Evolutionary conservation across 768 basidiomycete species (phyloP).

Genomic region (button mushroom (Agaricus bisporus)): DNA sequence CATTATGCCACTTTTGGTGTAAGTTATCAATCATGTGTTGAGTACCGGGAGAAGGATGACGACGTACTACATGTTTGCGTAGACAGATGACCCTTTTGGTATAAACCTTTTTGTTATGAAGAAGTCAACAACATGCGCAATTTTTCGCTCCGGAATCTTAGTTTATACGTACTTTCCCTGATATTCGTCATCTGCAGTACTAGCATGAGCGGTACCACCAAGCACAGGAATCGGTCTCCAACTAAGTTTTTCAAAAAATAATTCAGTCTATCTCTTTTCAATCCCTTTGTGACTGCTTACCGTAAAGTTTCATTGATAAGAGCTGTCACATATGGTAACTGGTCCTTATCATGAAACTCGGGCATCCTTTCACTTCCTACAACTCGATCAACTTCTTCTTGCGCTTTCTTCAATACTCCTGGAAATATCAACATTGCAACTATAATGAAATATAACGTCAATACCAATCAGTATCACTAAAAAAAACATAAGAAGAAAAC

Average conservation of each 20-base stretch:
- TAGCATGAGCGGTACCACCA: slow-evolving; percentile 26
- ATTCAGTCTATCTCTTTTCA: background rate
- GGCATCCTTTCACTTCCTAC: slow-evolving; percentile 22
- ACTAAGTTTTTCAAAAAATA: background rate
- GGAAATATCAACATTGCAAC: slow-evolving; percentile 25
- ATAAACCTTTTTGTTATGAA: slow-evolving; percentile 16
- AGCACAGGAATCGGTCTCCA: slow-evolving; percentile 23
- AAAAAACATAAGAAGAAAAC: background rate
- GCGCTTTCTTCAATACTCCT: slow-evolving; percentile 20
- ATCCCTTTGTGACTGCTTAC: background rate
- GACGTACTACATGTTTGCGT: slow-evolving; percentile 20
- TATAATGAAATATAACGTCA: background rate
- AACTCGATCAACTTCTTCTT: slow-evolving; percentile 25
- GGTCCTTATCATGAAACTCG: slow-evolving; percentile 17
- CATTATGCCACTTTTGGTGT: slow-evolving; percentile 21
- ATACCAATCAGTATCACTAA: background rate
- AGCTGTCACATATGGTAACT: slow-evolving; percentile 17
- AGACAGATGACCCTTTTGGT: slow-evolving; percentile 25
- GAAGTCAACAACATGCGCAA: background rate
- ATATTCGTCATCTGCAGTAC: slow-evolving; percentile 29
- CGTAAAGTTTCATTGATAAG: slow-evolving; percentile 16
- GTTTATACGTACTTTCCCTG: slow-evolving; percentile 17
- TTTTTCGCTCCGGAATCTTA: background rate
- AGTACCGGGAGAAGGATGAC: background rate
- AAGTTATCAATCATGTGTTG: too few relatives aligned